Base-by-base conservation (phyloP, 805 yeast genomes). In the Cyberlindnera mrakii region DNA sequence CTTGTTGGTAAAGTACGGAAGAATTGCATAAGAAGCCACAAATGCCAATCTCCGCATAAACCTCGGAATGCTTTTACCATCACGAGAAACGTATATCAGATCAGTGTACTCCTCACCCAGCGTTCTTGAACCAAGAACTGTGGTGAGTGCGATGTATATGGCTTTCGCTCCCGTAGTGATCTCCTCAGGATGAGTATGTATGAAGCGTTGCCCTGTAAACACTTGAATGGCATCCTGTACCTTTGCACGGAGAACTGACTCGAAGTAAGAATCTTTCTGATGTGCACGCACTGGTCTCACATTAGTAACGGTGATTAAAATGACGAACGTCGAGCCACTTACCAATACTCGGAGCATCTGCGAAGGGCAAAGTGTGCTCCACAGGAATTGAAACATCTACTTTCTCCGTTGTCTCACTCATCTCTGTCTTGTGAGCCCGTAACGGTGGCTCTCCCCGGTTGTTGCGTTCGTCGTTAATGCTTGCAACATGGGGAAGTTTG, bases 91-190 rank as follows among this genome's bases (percentile, higher is more conserved):
- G 55, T 85, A 83, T 7, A 78, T 63, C 42, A 87, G 64, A 60
- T 91, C 96, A 13, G 89, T 89, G 62, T 91, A 91, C 63, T 91
- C 97, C 59, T 91, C 98, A 1, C 99, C 99, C 23, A 93, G 65
- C 0, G 98, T 91, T 42, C 91, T 71, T 2, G 85, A 76, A 0
- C 91, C 91, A 5, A 77, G 45, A 13, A 84, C 64, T 0, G 96
- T 90, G 0, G 97, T 91, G 18, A 86, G 64, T 2, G 73, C 61
- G n/a, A 87, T 67, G 57, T 91, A 91, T 0, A 82, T 35, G 1
- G 81, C 60, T 41, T 80, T 80, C 9, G 84, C 76, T 2, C 69
- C 58, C 0, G 78, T 71, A 0, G 80, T 65, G 13, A 89, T 68
- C 51, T 82, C 86, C 35, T 76, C 73, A 2, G 84, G 75, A 52